Evolutionary conservation across 805 yeast genomes (phyloP).

Genomic region (Starmerella cellae): DNA sequence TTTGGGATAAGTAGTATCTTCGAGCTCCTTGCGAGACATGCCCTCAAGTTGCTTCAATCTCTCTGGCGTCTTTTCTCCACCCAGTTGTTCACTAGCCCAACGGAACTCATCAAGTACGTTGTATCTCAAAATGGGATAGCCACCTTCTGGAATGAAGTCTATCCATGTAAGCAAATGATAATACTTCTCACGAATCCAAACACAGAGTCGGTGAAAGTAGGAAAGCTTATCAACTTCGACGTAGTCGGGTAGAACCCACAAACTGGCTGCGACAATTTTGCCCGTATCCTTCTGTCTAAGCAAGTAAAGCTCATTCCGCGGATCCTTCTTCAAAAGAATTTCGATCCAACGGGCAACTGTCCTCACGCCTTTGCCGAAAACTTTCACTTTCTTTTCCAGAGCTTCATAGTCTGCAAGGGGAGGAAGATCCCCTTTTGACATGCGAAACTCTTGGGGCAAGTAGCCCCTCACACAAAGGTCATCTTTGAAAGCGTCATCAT

Average conservation of each 20-base stretch:
- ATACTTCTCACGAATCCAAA: slow-evolving; percentile 1
- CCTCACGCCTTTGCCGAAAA: slow-evolving; percentile 1
- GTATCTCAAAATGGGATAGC: background rate
- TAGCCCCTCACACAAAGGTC: slow-evolving; percentile 1
- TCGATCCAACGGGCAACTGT: slow-evolving; percentile 1
- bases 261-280: slow-evolving; percentile 5
- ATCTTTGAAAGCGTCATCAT: slow-evolving; percentile 7
- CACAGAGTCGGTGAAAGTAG: background rate
- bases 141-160: background rate
- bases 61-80: slow-evolving; percentile 3
- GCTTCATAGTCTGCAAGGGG: slow-evolving; percentile 6
- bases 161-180: background rate
- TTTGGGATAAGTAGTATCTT: slow-evolving; percentile 8
- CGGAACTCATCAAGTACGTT: slow-evolving; percentile 1
- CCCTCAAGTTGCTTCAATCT: slow-evolving; percentile 2
- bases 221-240: background rate
- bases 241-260: slow-evolving; percentile 10
- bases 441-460: background rate
- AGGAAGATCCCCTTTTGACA: slow-evolving; percentile 1
- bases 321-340: background rate
- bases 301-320: slow-evolving; percentile 5
- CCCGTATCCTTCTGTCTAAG: background rate
- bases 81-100: slow-evolving; percentile 3
- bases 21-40: slow-evolving; percentile 1
- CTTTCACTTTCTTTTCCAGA: background rate